These are phyloP conservation scores for Plasmodium reichenowi DNA, from an alignment of 169 alveolate genomes.

Conservation along the genomic window DNA sequence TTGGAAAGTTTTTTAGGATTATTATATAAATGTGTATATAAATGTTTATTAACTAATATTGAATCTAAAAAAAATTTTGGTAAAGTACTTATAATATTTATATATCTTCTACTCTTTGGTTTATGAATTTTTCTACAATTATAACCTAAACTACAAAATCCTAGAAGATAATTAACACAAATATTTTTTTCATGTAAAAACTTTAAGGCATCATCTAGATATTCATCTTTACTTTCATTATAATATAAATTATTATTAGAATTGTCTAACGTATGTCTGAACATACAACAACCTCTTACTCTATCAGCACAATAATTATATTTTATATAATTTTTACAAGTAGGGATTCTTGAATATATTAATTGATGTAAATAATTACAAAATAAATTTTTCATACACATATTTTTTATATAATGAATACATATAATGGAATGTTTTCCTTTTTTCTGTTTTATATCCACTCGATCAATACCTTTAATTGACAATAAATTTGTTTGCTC, in stretches of 20 bases:
- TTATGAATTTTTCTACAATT: slow-evolving; percentile 83
- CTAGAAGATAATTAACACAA: slow-evolving; percentile 84
- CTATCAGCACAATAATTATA: slow-evolving; percentile 90
- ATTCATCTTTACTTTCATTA: slow-evolving; percentile 30
- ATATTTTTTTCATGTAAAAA: slow-evolving; percentile 76
- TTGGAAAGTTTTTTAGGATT: slow-evolving; percentile 14
- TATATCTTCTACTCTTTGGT: slow-evolving; percentile 35
- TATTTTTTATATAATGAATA: slow-evolving; percentile 93
- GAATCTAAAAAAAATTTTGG: slow-evolving; percentile 60
- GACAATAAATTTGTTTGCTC: slow-evolving; percentile 84
- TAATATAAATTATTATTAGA: background rate
- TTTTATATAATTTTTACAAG: slow-evolving; percentile 88
- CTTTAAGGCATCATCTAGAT: slow-evolving; percentile 63
- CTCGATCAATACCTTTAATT: slow-evolving; percentile 86
- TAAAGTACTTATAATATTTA: slow-evolving; percentile 29
- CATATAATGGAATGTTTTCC: slow-evolving; percentile 94
- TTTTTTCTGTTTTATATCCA: slow-evolving; percentile 83
- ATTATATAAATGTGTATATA: slow-evolving; percentile 48
- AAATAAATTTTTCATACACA: slow-evolving; percentile 94
- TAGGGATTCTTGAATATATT: slow-evolving; percentile 91
- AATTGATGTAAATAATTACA: slow-evolving; percentile 94
- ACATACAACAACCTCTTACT: slow-evolving; percentile 87
- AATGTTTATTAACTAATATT: slow-evolving; percentile 29
- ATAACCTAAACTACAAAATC: slow-evolving; percentile 88
- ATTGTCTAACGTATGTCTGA: slow-evolving; percentile 77